Base-by-base conservation (phyloP, 306 rosid species). In the Macrotyloma uniflorum region DNA sequence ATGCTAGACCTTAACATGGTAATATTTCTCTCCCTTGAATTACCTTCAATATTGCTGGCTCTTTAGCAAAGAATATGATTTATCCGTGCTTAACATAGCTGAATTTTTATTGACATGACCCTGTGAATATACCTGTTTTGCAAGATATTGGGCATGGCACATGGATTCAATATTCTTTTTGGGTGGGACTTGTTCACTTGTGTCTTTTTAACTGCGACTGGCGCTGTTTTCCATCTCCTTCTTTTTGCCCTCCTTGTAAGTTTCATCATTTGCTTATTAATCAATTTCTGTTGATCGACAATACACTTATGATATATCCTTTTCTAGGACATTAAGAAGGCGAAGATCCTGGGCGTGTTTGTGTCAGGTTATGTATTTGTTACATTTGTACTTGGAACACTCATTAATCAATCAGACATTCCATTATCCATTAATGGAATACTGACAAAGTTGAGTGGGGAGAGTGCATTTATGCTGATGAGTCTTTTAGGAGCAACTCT, bases 111-210 rank as follows among this genome's bases (percentile, higher is more conserved):
- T 61, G 42, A 38, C 67, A 4, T 81, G 51, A 64, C 8, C 1
- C 50, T 80, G 40, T 84, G 64, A 33, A 77, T 82, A 71, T 49
- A 51, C 67, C 47, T 73, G 49, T 67, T 69, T 87, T 80, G 53
- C 89, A 40, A 94, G 98, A 84, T 94, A 66, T 75, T 94, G 74
- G 98, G 97, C 77, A 87, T 91, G 67, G 91, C 96, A 47, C 87
- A 91, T 81, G 94, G 91, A 76, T 92, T 94, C 75, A 94, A 88
- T 89, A 87, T 89, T 82, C 83, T 91, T 67, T 87, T 88, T 83
- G 97, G 97, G 64, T 94, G 98, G 98, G 97, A 94, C 82, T 82
- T 94, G 77, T 94, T 91, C 94, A 87, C 96, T 47, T 91, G 96
- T 78, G 96, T 94, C 75, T 84, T 91, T 86, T 80, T 91, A 85